Base-by-base conservation (phyloP, 306 rosid genomes). In the Prinsepia uniflora region DNA sequence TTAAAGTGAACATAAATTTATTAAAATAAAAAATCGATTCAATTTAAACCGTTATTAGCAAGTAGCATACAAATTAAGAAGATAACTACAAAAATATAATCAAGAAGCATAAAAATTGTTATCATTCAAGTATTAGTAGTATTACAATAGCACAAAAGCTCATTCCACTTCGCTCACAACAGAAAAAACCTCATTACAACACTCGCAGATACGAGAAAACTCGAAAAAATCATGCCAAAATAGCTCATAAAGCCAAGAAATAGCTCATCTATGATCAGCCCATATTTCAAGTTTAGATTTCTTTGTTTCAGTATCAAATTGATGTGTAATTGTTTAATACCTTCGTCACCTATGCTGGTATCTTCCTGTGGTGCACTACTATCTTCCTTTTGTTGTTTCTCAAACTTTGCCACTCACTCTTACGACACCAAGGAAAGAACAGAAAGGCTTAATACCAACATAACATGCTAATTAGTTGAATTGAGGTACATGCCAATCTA, bases 391-490 rank as follows among this genome's bases (percentile, higher is more conserved):
- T n/a, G n/a, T n/a, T n/a, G 97, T 76, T 93, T 93, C 85, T 93
- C 97, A 69, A 90, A 93, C 46, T 87, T 83, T 53, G 92, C 97
- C 79, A 93, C 96, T 92, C 96, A 93, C 41, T 74, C 84, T 97
- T 93, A 56, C 77, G 78, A 56, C 34, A 7, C n/a, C 54, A 62
- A 56, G 20, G 3, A 43, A 56, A 62, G 70, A 75, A 19, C 20
- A 40, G 17, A 40, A 57, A 71, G 42, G 55, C 46, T 50, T 53
- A 24, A 67, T 58, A 22, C 52, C 70, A 75, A 20, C n/a, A 57
- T 46, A 19, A 68, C 78, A 65, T 18, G 58, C 68, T 74, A 70
- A 24, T 34, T 8, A 12, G 30, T 68, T 39, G 13, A 56, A 50
- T 6, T 53, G 40, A 52, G 58, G 10, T 9, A 18, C 13, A 49